phyloP scores from a whole-genome alignment of 2,329 filamentous ascomycete species.

The Thelonectria olida region DNA sequence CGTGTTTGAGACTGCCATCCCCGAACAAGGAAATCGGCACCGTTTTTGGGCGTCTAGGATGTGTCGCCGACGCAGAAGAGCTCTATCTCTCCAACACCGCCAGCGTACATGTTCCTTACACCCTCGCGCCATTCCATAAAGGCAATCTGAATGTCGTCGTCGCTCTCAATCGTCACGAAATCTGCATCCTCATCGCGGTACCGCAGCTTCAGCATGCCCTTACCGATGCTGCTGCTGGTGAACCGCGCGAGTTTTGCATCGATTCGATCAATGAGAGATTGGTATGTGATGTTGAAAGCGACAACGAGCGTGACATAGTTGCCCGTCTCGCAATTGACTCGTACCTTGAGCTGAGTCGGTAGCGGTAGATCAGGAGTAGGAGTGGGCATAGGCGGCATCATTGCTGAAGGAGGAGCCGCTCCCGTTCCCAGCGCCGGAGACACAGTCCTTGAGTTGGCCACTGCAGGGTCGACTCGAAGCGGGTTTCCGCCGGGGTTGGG shows the following conservation, averaged over 20 bases:
- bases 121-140: constrained; percentile 94
- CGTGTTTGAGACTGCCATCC: constrained; percentile 12
- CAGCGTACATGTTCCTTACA: constrained; percentile 63
- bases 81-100: constrained; percentile 88
- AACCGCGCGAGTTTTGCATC: constrained; percentile 93
- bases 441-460: constrained; percentile 53
- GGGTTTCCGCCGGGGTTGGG: constrained; percentile 48
- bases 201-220: constrained; percentile 83
- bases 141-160: constrained; percentile 95
- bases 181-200: constrained; percentile 95
- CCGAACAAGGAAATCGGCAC: constrained; percentile 14
- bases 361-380: constrained; percentile 60
- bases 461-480: constrained; percentile 51
- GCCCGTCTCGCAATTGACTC: constrained; percentile 85
- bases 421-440: constrained; percentile 57
- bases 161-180: constrained; percentile 90
- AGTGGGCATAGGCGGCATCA: constrained; percentile 33
- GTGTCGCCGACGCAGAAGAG: constrained; percentile 76
- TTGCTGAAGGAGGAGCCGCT: constrained; percentile 36
- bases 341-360: constrained; percentile 89
- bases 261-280: constrained; percentile 92
- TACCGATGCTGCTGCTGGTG: constrained; percentile 83
- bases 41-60: constrained; percentile 26
- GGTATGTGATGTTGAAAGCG: constrained; percentile 93
- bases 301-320: constrained; percentile 97